Base-by-base conservation (phyloP, 1,284 basidiomycete genomes). In the Ustilago hordei region DNA sequence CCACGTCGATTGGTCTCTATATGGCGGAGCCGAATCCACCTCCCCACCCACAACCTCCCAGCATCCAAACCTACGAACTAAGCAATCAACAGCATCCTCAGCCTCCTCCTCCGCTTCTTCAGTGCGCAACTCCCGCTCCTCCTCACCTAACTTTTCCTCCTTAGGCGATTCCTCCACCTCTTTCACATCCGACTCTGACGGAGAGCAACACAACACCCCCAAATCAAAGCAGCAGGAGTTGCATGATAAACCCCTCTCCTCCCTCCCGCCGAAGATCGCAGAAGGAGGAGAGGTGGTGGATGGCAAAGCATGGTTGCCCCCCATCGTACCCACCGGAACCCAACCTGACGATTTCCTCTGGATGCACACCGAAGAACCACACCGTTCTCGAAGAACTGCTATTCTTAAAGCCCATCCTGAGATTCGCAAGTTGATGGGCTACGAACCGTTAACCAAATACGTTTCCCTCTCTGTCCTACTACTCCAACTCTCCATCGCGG, bases 331-430 rank as follows among this genome's bases (percentile, higher is more conserved):
- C 23, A 28, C 23, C 23, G 23, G 23, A 28, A 3, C 78, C 79
- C 39, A 64, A 72, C 8, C 75, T 2, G 34, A 43, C 23, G 87
- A 88, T 66, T 88, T 87, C 62, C 88, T 98, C 35, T 99, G 96
- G 96, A 87, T 96, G 64, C 93, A 97, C 90, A 98, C 94, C 1
- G 96, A 99, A 87, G 97, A 99, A 86, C 96, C 96, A 6, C 97
- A 99, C 86, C 90, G 95, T 36, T 91, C 92, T 23, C 89, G 96
- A 54, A 89, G 96, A 55, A 91, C 91, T 88, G 93, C 91, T 9
- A 98, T 99, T 70, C 90, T 99, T 87, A 95, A 95, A 85, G 92
- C 93, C 0, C 95, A 99, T 85, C 96, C 96, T 0, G 92, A 98
- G 89, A 93, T 95, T 63, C 93, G 91, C 6, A 93, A 93, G 84